Percentiles rank a stretch among this genome's conserved stretches.
Evolutionary conservation across 768 basidiomycete genomes (phyloP).

Genomic region (Suillus variegatus): DNA sequence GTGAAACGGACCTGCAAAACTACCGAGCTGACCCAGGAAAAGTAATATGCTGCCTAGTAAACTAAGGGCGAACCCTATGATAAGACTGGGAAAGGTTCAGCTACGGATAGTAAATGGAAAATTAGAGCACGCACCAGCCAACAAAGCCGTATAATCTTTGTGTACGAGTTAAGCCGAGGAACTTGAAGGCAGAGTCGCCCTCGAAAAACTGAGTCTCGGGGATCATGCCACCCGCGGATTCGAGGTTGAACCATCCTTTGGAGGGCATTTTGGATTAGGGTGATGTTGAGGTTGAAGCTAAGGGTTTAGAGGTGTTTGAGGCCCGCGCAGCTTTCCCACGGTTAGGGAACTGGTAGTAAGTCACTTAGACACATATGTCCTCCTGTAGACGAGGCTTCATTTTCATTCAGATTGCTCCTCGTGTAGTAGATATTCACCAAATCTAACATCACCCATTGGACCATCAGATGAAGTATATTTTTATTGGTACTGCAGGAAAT

Average conservation of each 20-base stretch:
- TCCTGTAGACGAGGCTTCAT: too few species aligned
- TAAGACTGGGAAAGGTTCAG: slow-evolving; percentile 49
- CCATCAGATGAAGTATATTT: too few species aligned
- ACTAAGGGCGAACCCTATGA: slow-evolving; percentile 77
- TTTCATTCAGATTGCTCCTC: too few species aligned
- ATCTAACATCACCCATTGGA: too few species aligned
- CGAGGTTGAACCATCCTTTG: slow-evolving; percentile 89
- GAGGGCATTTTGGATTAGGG: slow-evolving; percentile 40
- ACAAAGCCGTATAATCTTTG: slow-evolving; percentile 86
- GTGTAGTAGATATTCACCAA: too few species aligned
- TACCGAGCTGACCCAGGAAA: slow-evolving; percentile 64
- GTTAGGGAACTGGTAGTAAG: too few species aligned
- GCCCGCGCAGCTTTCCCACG: too few species aligned
- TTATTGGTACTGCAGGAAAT: too few species aligned
- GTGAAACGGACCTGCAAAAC: slow-evolving; percentile 70
- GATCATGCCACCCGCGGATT: slow-evolving; percentile 58
- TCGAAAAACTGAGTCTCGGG: slow-evolving; percentile 86
- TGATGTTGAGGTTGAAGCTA: not conserved
- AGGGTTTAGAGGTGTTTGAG: too few species aligned
- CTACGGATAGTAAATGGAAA: not conserved
- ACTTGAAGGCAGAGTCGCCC: slow-evolving; percentile 85
- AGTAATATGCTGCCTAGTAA: slow-evolving; percentile 77
- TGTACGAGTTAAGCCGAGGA: slow-evolving; percentile 74
- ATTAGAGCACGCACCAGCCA: slow-evolving; percentile 60
- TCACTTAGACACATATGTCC: too few species aligned